Conservation (phyloP, 202 grass and related monocot genomes). For the Setaria italica region DNA sequence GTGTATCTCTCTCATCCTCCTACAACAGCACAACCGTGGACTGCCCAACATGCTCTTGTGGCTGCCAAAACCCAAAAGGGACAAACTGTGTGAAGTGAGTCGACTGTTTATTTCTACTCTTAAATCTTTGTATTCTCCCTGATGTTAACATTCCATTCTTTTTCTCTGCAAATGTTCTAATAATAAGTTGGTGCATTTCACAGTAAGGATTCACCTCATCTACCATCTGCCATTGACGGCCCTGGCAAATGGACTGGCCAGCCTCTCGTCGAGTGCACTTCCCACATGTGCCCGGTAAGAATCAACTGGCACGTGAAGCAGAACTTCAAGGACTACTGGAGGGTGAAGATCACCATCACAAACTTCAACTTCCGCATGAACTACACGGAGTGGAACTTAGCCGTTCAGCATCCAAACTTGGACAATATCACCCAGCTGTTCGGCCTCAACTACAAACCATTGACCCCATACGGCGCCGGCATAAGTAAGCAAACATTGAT, state of each 20-base stretch:
- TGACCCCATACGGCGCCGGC: conserved; percentile 69
- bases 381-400: conserved; percentile 92
- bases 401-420: conserved; percentile 85
- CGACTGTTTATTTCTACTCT: neutral
- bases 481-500: conserved; percentile 67
- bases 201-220: conserved; percentile 84
- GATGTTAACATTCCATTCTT: neutral
- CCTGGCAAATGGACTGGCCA: conserved; percentile 60
- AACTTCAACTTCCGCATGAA: conserved; percentile 99
- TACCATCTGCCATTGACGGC: conserved; percentile 66
- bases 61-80: conserved; percentile 61
- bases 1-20: conserved; percentile 93
- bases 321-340: conserved; percentile 97
- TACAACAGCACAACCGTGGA: conserved; percentile 82
- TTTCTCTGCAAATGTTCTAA: conserved; percentile 32
- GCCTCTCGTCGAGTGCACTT: conserved; percentile 93
- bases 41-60: conserved; percentile 95
- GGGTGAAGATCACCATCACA: conserved; percentile 86
- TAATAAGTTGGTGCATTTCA: conserved; percentile 25
- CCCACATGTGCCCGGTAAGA: conserved; percentile 94
- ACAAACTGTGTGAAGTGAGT: conserved; percentile 88
- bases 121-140: neutral
- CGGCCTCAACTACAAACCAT: conserved; percentile 89
- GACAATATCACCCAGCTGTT: conserved; percentile 82
- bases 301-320: conserved; percentile 96